phyloP scores from a whole-genome alignment of 1,139 yeast genomes.

The Zygosaccharomyces pseudobailii region DNA sequence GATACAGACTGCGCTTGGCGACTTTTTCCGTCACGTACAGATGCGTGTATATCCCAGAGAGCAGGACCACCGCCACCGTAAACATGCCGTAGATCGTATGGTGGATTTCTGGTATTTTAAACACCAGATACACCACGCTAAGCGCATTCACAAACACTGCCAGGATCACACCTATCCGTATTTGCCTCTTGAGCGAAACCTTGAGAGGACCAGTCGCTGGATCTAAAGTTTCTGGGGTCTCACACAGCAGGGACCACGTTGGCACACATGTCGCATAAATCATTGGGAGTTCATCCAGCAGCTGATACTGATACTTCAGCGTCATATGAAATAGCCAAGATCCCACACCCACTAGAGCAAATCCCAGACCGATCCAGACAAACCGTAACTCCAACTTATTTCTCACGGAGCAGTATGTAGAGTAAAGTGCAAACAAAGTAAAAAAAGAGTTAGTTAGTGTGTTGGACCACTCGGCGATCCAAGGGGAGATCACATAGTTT shows the following conservation, averaged over 20 bases:
- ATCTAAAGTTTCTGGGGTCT: slow-evolving; percentile 39
- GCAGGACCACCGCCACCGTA: slow-evolving; percentile 54
- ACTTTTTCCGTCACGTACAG: slow-evolving; percentile 46
- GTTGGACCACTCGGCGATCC: slow-evolving; percentile 84
- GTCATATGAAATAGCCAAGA: slow-evolving; percentile 98
- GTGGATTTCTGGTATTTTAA: slow-evolving; percentile 81
- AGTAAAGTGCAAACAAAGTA: slow-evolving; percentile 59
- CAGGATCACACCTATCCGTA: slow-evolving; percentile 49
- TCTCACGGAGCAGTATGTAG: slow-evolving; percentile 54
- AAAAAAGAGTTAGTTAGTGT: slow-evolving; percentile 72
- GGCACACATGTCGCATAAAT: slow-evolving; percentile 96
- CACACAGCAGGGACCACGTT: slow-evolving; percentile 82
- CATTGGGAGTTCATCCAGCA: slow-evolving; percentile 95
- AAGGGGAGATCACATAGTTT: slow-evolving; percentile 79
- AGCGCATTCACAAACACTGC: slow-evolving; percentile 51
- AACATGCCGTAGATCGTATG: slow-evolving; percentile 62
- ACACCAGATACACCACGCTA: slow-evolving; percentile 62
- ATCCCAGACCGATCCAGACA: slow-evolving; percentile 67
- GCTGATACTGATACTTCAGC: slow-evolving; percentile 76
- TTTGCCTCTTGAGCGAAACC: slow-evolving; percentile 22
- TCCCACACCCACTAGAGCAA: slow-evolving; percentile 85
- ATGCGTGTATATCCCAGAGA: slow-evolving; percentile 48
- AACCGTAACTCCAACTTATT: slow-evolving; percentile 69
- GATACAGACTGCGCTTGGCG: slow-evolving; percentile 46
- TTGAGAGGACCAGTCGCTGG: slow-evolving; percentile 36